Base-by-base conservation (phyloP, 2,329 filamentous ascomycete species). In the Blumeriella jaapii region DNA sequence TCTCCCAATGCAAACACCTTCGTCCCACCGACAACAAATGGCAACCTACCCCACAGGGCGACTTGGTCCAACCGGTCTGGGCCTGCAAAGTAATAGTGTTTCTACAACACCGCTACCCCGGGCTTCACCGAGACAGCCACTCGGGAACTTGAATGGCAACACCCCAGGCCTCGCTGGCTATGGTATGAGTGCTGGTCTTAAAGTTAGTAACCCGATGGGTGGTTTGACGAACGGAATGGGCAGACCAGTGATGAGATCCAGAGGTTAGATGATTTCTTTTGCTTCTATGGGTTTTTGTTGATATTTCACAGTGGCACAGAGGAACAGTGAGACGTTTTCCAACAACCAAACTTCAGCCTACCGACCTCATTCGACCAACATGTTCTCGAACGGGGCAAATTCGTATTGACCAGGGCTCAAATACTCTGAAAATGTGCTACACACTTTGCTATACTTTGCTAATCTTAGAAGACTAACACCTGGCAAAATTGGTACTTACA, bases 101-200 rank as follows among this genome's bases (percentile, higher is more conserved):
- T 23, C 34, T 29, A 36, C 40, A 16, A 51, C 50, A 3, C 48
- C 49, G 14, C 42, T 40, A 12, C 38, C 28, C 16, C 39, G 44
- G 42, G 31, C 31, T 20, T 47, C 44, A 27, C 44, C 49, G 24
- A 39, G 45, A 13, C 39, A 44, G 15, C 48, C 50, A 13, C 40
- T 55, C 9, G 30, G 36, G 12, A 39, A 29, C 24, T 6, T 49
- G 8, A 49, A 39, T 31, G 37, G 23, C 7, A 53, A 47, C 32
- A 29, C 13, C 36, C 31, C 30, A 12, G 38, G 38, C 25, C 19
- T 56, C 20, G 40, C 46, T 22, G 52, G 52, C 6, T 56, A 56
- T 37, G 55, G 55, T 13, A 50, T 57, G 50, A 56, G 53, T 34
- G 54, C 55, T 25, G 54, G 54, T 28, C 36, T 56, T 12, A 57